Evolutionary conservation across 495 filamentous ascomycete species (phyloP), one percentile per base, ranked within the genome.

Genomic region (Trichoderma asperelloides): DNA sequence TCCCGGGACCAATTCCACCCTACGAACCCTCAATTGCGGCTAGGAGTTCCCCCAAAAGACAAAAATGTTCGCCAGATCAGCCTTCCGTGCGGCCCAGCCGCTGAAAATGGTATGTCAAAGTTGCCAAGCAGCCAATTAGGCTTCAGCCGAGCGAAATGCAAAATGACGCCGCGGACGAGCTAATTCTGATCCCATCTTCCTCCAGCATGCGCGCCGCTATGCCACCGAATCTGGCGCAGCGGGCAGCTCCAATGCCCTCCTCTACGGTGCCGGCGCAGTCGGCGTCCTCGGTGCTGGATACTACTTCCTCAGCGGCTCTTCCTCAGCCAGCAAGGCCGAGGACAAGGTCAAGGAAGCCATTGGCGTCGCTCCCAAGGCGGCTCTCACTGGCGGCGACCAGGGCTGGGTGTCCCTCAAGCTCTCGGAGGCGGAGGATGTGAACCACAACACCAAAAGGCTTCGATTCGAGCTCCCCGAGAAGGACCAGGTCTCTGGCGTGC

Each of bases 391-490:
- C 67, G 91, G 93, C 51, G 90, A 93, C 63, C 87, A 95, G 78
- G 93, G 92, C 71, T 96, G 90, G 78, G 77, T 96, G 51, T 84
- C 86, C 68, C 85, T 96, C 69, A 86, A 88, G 80, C 83, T 98
- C 57, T 86, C 91, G 55, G 84, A 87, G n/a, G 83, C 91, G 69
- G 89, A 92, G 78, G 72, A 75, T 16, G 76, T 96, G 78, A 96
- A 89, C 79, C 87, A 90, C 80, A 96, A 96, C 83, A 93, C 92
- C 67, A 97, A 97, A 88, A 84, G 81, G 60, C 80, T 97, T 73
- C 87, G 90, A 71, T 96, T 96, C 79, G 82, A 84, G 51, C 87
- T 96, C 30, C 89, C 91, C n/a, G 88, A 94, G 71, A 85, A 86
- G 71, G 88, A 97, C 74, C 84, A 88, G 77, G 88, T 96, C 60